Conservation (phyloP, 805 yeast species). For the Candida pseudoglaebosa region DNA sequence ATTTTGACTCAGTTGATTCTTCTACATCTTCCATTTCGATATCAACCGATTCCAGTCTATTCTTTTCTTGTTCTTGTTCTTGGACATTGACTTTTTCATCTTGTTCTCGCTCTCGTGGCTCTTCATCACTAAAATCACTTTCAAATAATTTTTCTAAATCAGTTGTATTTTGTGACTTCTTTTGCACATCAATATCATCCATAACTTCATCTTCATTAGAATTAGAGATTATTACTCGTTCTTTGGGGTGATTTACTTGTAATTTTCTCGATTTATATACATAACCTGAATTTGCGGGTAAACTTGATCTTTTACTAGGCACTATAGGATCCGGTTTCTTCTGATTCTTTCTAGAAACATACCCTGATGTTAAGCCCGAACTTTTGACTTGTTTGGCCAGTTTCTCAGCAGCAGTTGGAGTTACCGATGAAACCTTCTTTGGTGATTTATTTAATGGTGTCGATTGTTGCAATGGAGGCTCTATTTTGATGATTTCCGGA, state of each 20-base stretch:
- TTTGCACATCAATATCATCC: slow-evolving; percentile 7
- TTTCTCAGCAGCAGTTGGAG: slow-evolving; percentile 5
- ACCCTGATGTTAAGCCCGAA: slow-evolving; percentile 21
- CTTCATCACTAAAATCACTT: slow-evolving; percentile 16
- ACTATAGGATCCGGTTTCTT: slow-evolving; percentile 6
- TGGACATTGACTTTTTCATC: slow-evolving; percentile 8
- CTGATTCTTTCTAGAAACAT: slow-evolving; percentile 24
- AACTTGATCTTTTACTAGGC: slow-evolving; percentile 10
- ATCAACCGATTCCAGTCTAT: background rate
- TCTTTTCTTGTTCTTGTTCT: slow-evolving; percentile 4
- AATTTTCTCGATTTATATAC: slow-evolving; percentile 36
- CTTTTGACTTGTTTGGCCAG: slow-evolving; percentile 9
- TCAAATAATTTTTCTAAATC: slow-evolving; percentile 33
- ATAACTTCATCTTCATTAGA: slow-evolving; percentile 11
- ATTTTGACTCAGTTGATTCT: too few relatives aligned
- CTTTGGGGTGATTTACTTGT: slow-evolving; percentile 27
- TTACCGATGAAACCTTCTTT: slow-evolving; percentile 5
- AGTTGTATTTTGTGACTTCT: slow-evolving; percentile 9
- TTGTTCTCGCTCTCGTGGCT: slow-evolving; percentile 7
- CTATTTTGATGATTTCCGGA: slow-evolving; percentile 16
- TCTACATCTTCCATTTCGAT: slow-evolving; percentile 7
- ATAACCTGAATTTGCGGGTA: slow-evolving; percentile 13
- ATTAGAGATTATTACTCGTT: slow-evolving; percentile 33
- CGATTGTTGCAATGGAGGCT: slow-evolving; percentile 2
- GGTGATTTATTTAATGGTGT: background rate